A percentile compares a stretch with the other conserved stretches of the same genome.
phyloP scores from a whole-genome alignment of 148 eudicot species.

The Heliamphora exappendiculata region DNA sequence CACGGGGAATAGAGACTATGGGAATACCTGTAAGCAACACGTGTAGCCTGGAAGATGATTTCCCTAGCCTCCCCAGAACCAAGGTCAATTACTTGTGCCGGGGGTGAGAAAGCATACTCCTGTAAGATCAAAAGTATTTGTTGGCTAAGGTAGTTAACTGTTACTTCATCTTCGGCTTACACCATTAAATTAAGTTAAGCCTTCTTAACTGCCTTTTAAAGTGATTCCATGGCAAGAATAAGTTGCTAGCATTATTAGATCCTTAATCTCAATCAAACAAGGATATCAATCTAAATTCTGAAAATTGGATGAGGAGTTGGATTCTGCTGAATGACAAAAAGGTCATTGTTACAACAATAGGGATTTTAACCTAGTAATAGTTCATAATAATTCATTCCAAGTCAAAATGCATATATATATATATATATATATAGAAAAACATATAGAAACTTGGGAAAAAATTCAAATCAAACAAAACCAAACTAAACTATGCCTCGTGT shows the following conservation, averaged over 20 bases:
- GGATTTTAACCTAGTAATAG: neutral
- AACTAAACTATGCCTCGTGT: no score
- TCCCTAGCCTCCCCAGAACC: conserved; percentile 84
- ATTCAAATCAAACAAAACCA: no score
- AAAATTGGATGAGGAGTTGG: neutral
- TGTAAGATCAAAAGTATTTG: conserved; percentile 23
- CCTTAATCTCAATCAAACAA: neutral
- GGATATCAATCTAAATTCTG: neutral
- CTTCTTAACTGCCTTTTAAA: neutral
- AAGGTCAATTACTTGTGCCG: conserved; percentile 91
- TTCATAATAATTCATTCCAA: neutral
- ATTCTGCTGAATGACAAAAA: neutral
- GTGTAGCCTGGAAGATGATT: conserved; percentile 83
- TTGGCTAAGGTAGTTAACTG: neutral
- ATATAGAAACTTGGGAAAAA: neutral
- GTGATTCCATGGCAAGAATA: neutral
- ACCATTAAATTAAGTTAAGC: neutral
- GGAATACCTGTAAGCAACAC: conserved; percentile 93
- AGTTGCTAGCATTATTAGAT: conserved; percentile 2
- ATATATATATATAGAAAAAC: neutral
- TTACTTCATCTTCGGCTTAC: neutral
- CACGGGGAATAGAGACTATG: neutral
- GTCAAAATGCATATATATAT: neutral
- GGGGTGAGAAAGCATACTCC: conserved; percentile 95
- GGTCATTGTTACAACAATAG: neutral